phyloP scores from a whole-genome alignment of 1,284 basidiomycete species.

The Apiotrichum laibachii region DNA sequence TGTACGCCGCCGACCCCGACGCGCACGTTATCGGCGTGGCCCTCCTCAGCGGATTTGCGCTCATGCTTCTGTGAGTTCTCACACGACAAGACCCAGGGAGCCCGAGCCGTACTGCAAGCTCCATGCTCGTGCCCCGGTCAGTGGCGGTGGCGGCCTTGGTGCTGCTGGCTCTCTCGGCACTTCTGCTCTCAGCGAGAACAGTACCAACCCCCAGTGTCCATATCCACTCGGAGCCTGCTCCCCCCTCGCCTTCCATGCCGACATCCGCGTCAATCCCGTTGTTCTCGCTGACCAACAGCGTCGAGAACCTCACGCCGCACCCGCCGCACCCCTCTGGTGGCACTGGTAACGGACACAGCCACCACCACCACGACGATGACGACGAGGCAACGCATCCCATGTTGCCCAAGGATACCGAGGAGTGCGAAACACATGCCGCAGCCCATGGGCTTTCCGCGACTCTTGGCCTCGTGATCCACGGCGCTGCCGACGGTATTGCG shows the following conservation, averaged over 20 bases:
- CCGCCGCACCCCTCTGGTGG: conserved; percentile 27
- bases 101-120: too few relatives aligned
- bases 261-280: background rate
- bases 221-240: conserved; percentile 36
- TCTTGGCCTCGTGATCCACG: conserved; percentile 78
- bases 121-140: too few relatives aligned
- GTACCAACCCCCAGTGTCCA: background rate
- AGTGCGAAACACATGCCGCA: conserved; percentile 15
- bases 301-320: conserved; percentile 47
- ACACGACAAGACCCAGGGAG: background rate
- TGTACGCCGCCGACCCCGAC: conserved; percentile 50
- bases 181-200: background rate
- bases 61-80: conserved; percentile 72
- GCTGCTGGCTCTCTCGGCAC: too few relatives aligned
- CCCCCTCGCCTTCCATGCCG: conserved; percentile 29
- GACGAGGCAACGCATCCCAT: conserved; percentile 8
- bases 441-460: conserved; percentile 63
- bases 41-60: conserved; percentile 73
- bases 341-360: conserved; percentile 16
- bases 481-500: conserved; percentile 83
- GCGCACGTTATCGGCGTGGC: conserved; percentile 63
- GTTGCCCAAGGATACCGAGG: conserved; percentile 12
- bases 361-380: conserved; percentile 21
- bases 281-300: conserved; percentile 26
- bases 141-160: too few relatives aligned